A percentile compares a stretch with the other conserved stretches of the same genome.
Conservation (phyloP, 2,329 filamentous ascomycete genomes). For the Ophiognomonia clavigignenti-juglandacearum region DNA sequence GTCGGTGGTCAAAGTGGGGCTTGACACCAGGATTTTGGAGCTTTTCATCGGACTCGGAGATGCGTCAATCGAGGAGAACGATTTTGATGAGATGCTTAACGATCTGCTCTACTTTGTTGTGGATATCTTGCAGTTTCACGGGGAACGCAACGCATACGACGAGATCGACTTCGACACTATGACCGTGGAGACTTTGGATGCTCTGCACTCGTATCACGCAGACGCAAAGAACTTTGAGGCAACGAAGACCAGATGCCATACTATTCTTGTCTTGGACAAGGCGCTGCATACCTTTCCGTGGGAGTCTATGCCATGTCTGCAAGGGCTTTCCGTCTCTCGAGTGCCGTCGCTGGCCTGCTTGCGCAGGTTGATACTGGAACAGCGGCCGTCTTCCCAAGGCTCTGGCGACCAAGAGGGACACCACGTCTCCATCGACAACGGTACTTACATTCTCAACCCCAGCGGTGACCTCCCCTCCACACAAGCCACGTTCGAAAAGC, state of each 20-base stretch:
- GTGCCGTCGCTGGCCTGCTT: constrained; percentile 83
- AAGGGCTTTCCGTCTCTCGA: constrained; percentile 73
- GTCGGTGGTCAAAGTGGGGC: constrained; percentile 36
- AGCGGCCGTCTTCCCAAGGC: constrained; percentile 17
- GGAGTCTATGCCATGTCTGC: constrained; percentile 88
- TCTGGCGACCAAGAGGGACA: constrained; percentile 38
- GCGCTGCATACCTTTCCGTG: constrained; percentile 87
- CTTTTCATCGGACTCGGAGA: constrained; percentile 84
- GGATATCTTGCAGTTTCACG: constrained; percentile 93
- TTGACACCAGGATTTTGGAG: constrained; percentile 66
- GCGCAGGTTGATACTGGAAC: constrained; percentile 66
- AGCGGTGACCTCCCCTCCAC: constrained; percentile 78
- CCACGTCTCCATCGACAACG: constrained; percentile 49
- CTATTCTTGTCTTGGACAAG: constrained; percentile 88
- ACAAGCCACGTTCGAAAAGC: constrained; percentile 65
- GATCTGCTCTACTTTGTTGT: constrained; percentile 95
- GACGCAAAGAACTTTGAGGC: constrained; percentile 28
- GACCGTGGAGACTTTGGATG: constrained; percentile 82
- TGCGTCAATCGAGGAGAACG: constrained; percentile 59
- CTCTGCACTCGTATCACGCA: constrained; percentile 71
- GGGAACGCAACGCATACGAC: constrained; percentile 93
- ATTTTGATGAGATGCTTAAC: constrained; percentile 84
- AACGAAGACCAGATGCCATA: constrained; percentile 52
- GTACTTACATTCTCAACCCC: constrained; percentile 85
- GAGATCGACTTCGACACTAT: constrained; percentile 95